Base-by-base conservation (phyloP, 2,329 filamentous ascomycete species). In the Tolypocladium tropicale region DNA sequence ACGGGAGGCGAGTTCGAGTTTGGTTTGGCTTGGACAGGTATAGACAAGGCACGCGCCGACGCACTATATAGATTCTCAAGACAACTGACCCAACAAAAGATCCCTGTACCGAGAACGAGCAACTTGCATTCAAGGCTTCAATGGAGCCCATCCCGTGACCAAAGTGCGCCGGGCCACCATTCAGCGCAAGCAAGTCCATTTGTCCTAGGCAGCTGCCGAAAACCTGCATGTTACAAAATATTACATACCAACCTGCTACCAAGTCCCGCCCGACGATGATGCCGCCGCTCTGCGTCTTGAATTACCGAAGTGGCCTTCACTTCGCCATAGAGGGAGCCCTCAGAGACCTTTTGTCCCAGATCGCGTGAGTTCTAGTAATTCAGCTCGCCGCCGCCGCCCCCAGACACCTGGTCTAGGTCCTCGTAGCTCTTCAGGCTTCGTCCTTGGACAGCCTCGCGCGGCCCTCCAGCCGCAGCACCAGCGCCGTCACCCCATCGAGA, bases 381-480 rank as follows among this genome's bases (percentile, higher is more conserved):
- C 65, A 97, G 76, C 74, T 96, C 93, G 32, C 89, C 88, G 43
- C 86, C 84, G 43, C 86, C 89, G 37, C 82, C 78, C 16, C 85
- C 83, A 39, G 84, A 84, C 57, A 88, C 86, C 50, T 95, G 93
- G 74, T 99, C 94, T 28, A 99, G 77, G 68, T 99, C 94, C 71
- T 99, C 95, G 68, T 99, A 99, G 70, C 90, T 96, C 80, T 95
- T 96, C 61, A 99, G 75, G 59, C 89, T 96, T 56, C 94, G 84
- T 6, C 94, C 94, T 63, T 95, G 90, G 1, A 95, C 91, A 12
- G 94, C 93, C 72, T 97, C 92, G 23, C 89, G 83, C 23, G 94
- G 93, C 0, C 91, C 92, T 58, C 92, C 86, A 2, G 88, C 85
- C 36, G 87, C 84, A 28, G 82, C 87, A 41, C 88, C 87, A 52